Percentiles rank a stretch among this genome's conserved stretches.
phyloP scores from a whole-genome alignment of 257 asterid genomes.

The Petrea volubilis region DNA sequence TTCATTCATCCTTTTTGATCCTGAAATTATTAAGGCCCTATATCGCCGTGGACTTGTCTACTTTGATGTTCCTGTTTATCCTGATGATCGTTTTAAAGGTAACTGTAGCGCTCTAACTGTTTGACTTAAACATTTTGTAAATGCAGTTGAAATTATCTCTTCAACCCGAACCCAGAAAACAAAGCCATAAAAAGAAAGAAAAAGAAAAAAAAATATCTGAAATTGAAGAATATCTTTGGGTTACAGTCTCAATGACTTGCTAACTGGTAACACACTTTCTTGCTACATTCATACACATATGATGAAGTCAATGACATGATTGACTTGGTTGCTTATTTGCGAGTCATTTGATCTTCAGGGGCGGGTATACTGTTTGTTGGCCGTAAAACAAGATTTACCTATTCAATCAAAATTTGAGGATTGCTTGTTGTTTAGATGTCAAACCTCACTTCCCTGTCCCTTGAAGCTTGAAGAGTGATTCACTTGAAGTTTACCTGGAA shows the following conservation, averaged over 20 bases:
- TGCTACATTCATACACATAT: slow-evolving; percentile 6
- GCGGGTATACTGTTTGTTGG: not conserved
- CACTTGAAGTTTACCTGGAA: slow-evolving; percentile 1
- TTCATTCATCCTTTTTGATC: slow-evolving; percentile 87
- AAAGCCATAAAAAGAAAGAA: not conserved
- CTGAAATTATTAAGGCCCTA: slow-evolving; percentile 84
- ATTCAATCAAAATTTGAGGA: not conserved
- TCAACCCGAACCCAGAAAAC: not conserved
- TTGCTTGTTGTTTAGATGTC: slow-evolving; percentile 20
- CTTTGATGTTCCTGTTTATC: slow-evolving; percentile 94
- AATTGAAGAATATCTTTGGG: not conserved
- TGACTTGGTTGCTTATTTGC: slow-evolving; percentile 10
- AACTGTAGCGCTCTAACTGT: slow-evolving; percentile 40
- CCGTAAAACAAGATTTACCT: not conserved
- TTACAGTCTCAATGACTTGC: slow-evolving; percentile 8
- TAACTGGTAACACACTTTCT: not conserved
- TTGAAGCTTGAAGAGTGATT: not conserved
- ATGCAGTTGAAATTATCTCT: not conserved
- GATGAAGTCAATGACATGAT: slow-evolving; percentile 2
- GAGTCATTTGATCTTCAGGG: not conserved
- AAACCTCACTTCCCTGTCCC: slow-evolving; percentile 1
- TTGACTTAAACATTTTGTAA: not conserved
- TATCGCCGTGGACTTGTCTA: slow-evolving; percentile 87
- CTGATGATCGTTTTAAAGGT: slow-evolving; percentile 99
- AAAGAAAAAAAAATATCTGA: not conserved